Evolutionary conservation across 1,284 basidiomycete genomes (phyloP), one percentile per base, ranked within the genome.

Genomic region (Neotropicomus parvogracilis): DNA sequence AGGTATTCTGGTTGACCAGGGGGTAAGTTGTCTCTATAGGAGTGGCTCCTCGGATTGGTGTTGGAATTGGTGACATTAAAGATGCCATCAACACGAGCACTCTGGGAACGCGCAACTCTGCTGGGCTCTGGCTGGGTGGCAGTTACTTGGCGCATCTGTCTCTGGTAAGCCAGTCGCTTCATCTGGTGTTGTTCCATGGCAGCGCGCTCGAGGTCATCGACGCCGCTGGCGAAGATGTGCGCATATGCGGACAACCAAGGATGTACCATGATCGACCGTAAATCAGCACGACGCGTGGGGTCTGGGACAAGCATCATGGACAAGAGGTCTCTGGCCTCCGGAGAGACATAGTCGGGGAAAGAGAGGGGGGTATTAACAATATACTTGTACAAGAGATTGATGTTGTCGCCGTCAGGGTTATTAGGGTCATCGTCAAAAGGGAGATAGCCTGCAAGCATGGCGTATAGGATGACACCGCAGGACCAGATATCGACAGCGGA

Each of bases 401-500:
- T 99, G 72, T 99, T 99, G 74, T 99, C 95, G 49, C 97, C 97
- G 55, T 99, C 97, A 3, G 97, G 97, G 68, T 99, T 99, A 27
- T 87, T 88, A 1, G 97, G 97, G 70, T 99, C 97, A 68, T 99
- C 97, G 70, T 99, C 97, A 68, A 98, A 99, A n/a, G 97, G 97
- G 27, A 99, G 84, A 66, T 99, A 99, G 8, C 97, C 97, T 2
- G 95, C 94, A 11, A 99, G 82, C 95, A 99, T 99, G 48, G 97
- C 97, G 68, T 98, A 99, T 6, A 99, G 80, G 59, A 99, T 99
- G 56, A 99, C 97, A 54, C 97, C 97, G 60, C 97, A 99, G 12
- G 89, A 93, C 97, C 97, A 99, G 59, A 99, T 95, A 62, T 99
- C 97, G 51, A 99, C 97, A 2, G 97, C 95, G n/a, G 91, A 93